These are phyloP conservation scores for Sugiyamaella novakii DNA, from an alignment of 1,139 yeast genomes.

Conservation along the genomic window DNA sequence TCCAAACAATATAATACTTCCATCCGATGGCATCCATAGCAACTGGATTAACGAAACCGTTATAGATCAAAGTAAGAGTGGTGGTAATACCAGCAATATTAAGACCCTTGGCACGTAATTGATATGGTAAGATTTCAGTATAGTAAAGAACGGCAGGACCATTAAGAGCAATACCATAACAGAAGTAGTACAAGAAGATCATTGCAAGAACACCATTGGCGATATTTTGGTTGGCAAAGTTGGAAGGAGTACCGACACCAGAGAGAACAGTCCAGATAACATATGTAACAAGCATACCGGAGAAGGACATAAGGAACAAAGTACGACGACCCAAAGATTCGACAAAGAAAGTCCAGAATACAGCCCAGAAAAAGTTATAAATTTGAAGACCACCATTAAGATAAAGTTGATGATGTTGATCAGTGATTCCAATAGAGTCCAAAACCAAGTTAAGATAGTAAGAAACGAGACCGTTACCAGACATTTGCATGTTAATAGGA, in stretches of 20 bases:
- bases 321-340: slow-evolving; percentile 41
- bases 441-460: slow-evolving; percentile 29
- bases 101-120: slow-evolving; percentile 44
- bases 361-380: slow-evolving; percentile 83
- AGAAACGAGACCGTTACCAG: slow-evolving; percentile 32
- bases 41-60: slow-evolving; percentile 57
- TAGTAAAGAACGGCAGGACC: slow-evolving; percentile 42
- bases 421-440: slow-evolving; percentile 30
- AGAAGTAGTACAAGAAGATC: slow-evolving; percentile 32
- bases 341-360: slow-evolving; percentile 52
- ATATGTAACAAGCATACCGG: slow-evolving; percentile 30
- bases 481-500: slow-evolving; percentile 29
- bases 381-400: slow-evolving; percentile 46
- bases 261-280: slow-evolving; percentile 34
- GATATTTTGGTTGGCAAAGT: slow-evolving; percentile 27
- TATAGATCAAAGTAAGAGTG: slow-evolving; percentile 13
- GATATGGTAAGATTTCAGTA: slow-evolving; percentile 48
- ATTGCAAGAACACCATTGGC: slow-evolving; percentile 34
- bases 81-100: slow-evolving; percentile 31
- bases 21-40: slow-evolving; percentile 61
- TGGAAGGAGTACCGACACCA: slow-evolving; percentile 17
- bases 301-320: slow-evolving; percentile 51
- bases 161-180: slow-evolving; percentile 29
- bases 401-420: slow-evolving; percentile 25
- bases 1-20: slow-evolving; percentile 71